Conservation (phyloP, 495 filamentous ascomycete species). For the Trichocladium uniseriatum region DNA sequence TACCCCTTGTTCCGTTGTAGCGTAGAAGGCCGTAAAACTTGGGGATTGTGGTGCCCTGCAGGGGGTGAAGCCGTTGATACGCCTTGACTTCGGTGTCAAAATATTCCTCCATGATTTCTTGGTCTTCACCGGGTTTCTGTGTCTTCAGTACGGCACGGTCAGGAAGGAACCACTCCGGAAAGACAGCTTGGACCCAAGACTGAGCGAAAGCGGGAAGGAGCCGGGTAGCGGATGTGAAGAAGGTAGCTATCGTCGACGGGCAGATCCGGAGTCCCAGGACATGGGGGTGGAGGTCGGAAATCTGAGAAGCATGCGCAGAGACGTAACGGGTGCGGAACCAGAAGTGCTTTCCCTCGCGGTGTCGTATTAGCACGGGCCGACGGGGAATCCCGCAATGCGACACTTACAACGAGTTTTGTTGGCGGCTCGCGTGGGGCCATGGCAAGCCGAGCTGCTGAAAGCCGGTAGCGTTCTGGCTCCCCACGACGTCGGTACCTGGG, state of each 20-base stretch:
- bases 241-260: not conserved
- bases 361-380: not conserved
- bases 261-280: not conserved
- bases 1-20: not conserved
- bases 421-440: not conserved
- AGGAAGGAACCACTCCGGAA: not conserved
- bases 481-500: not conserved
- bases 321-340: not conserved
- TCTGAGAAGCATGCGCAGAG: not conserved
- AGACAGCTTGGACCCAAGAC: not conserved
- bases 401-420: not conserved
- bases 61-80: not conserved
- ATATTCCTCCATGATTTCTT: not conserved
- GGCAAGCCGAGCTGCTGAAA: not conserved
- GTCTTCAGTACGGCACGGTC: not conserved
- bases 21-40: not conserved
- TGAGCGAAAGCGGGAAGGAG: not conserved
- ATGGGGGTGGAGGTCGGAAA: not conserved
- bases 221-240: not conserved
- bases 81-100: not conserved
- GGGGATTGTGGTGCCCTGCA: not conserved
- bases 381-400: not conserved
- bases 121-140: not conserved
- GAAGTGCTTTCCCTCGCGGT: not conserved
- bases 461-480: not conserved